phyloP scores from a whole-genome alignment of 129 eudicot species.

The Solidago caesia region DNA sequence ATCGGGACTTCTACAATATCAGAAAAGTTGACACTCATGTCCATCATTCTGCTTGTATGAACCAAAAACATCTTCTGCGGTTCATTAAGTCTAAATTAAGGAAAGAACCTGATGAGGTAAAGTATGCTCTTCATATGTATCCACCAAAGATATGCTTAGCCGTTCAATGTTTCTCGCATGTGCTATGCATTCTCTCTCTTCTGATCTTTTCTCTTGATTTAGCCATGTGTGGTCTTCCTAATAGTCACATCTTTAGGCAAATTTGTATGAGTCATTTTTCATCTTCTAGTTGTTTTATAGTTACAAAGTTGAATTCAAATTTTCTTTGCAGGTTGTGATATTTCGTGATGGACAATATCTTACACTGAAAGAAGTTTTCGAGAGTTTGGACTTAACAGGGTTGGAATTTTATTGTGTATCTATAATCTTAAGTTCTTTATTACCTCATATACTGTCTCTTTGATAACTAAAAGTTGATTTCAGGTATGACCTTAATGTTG shows the following conservation, averaged over 20 bases:
- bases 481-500: conserved; percentile 75
- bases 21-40: conserved; percentile 80
- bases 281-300: too few relatives aligned
- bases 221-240: too few relatives aligned
- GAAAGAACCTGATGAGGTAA: conserved; percentile 82
- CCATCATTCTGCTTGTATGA: conserved; percentile 87
- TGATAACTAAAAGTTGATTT: conserved; percentile 8
- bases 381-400: conserved; percentile 74
- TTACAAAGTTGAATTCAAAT: neutral
- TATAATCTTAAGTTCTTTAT: neutral
- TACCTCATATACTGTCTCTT: conserved; percentile 11
- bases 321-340: conserved; percentile 62
- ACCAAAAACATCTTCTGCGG: conserved; percentile 74
- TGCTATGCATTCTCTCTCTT: too few relatives aligned
- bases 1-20: conserved; percentile 72
- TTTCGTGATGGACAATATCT: conserved; percentile 73
- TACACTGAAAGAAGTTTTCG: conserved; percentile 69
- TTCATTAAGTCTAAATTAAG: conserved; percentile 64
- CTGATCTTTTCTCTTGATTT: too few relatives aligned
- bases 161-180: too few relatives aligned
- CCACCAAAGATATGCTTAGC: neutral
- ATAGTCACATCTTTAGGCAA: too few relatives aligned
- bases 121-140: conserved; percentile 29
- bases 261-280: too few relatives aligned
- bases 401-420: conserved; percentile 22